Evolutionary conservation across 164 flowering plant genomes (phyloP).

Genomic region (Stephania cephalantha): DNA sequence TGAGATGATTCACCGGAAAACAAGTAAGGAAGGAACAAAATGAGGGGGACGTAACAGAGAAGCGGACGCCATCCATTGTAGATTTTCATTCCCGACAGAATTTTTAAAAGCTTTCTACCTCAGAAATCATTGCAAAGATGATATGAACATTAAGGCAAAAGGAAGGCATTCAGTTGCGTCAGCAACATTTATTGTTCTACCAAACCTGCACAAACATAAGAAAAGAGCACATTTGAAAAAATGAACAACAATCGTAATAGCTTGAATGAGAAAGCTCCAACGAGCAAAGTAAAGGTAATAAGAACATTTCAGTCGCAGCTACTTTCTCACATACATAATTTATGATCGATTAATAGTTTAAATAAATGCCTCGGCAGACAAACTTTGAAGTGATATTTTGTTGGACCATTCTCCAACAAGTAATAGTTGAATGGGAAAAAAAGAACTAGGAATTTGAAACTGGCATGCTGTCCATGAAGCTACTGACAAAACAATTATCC

Average conservation of each 20-base stretch:
- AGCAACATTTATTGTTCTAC: neutral
- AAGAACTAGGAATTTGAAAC: neutral
- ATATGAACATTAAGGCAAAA: conserved; percentile 2
- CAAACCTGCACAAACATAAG: neutral
- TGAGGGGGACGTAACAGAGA: conserved; percentile 45
- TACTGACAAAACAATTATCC: no score
- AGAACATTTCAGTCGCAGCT: neutral
- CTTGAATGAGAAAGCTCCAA: neutral
- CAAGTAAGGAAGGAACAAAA: conserved; percentile 47
- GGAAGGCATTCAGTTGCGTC: neutral
- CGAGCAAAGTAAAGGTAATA: neutral
- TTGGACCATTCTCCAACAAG: neutral
- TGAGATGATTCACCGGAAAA: conserved; percentile 41
- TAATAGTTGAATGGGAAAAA: neutral
- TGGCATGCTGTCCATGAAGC: neutral
- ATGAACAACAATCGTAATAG: neutral
- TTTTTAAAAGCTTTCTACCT: conserved; percentile 1
- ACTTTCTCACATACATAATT: neutral
- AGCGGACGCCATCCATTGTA: conserved; percentile 55
- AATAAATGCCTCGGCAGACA: neutral
- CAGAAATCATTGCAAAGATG: neutral
- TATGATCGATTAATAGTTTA: neutral
- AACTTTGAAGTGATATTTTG: neutral
- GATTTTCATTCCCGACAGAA: conserved; percentile 34
- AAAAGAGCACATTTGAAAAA: neutral